Base-by-base conservation (phyloP, 345 rosid genomes). In the Acer saccharum region DNA sequence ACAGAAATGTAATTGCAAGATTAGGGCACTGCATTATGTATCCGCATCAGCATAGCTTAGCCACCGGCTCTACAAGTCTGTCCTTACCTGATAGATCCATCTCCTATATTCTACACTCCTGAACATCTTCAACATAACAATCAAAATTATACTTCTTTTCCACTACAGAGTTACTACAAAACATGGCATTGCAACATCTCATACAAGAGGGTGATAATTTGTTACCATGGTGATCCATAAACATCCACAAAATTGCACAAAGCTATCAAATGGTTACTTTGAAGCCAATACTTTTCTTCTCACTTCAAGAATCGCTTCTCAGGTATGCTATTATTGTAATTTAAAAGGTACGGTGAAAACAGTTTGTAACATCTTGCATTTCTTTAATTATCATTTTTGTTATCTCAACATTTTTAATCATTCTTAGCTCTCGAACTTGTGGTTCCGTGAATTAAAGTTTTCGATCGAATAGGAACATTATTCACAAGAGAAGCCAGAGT, bases 61-160 rank as follows among this genome's bases (percentile, higher is more conserved):
- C 68, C 25, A 41, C 25, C 13, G 21, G 29, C 29, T 74, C 60
- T 32, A 32, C 70, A 48, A 27, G 46, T 70, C 46, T 50, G 35
- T 65, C 12, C n/a, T 48, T 18, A 12, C 32, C 61, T 43, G 20
- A 54, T 32, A 58, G 2, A 65, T 65, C 44, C 71, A 6, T 32
- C 32, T 0, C n/a, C 62, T 32, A 61, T 23, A 65, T 52, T 64
- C 25, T 35, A 2, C 43, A 65, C 55, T 75, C 77, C 50, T n/a
- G 62, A 25, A 65, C 20, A 48, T 64, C 77, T 74, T 62, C 71
- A 46, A 43, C 32, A 74, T 61, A 50, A 41, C 43, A 72, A 48
- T 27, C 13, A 6, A 23, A 62, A 25, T 25, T 65, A 63, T 32
- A 32, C 35, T 16, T 61, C 60, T 25, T 29, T 46, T 25, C 32